Conservation (phyloP, 2,329 filamentous ascomycete genomes). For the Pleomassaria siparia region DNA sequence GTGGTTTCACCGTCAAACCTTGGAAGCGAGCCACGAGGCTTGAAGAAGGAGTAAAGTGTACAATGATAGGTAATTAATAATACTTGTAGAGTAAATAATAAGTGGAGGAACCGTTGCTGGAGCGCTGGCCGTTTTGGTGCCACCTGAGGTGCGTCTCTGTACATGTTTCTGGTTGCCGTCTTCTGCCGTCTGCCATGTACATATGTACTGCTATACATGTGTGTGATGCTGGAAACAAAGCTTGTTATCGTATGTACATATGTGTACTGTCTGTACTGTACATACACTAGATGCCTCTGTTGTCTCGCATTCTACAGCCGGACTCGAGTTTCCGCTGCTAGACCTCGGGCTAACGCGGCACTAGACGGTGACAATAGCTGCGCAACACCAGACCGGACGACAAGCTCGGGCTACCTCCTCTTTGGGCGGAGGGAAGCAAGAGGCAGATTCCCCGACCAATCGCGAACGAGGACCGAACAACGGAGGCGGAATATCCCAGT, state of each 20-base stretch:
- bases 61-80: no score
- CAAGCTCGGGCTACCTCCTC: constrained; percentile 19
- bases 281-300: no score
- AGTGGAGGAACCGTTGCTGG: background rate
- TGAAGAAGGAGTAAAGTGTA: constrained; percentile 1
- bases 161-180: no score
- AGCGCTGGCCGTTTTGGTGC: constrained; percentile 2
- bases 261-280: no score
- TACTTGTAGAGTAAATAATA: no score
- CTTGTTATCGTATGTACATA: no score
- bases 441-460: constrained; percentile 16
- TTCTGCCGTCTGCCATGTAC: no score
- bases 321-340: background rate
- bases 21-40: constrained; percentile 23
- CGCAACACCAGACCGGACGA: background rate
- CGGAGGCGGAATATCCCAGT: constrained; percentile 4
- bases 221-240: no score
- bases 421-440: constrained; percentile 11
- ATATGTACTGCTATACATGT: no score
- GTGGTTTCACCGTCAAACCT: constrained; percentile 37
- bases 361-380: background rate
- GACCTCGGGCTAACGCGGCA: background rate
- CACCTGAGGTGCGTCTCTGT: no score
- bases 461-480: background rate
- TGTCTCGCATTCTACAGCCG: background rate